These are phyloP conservation scores for Fonsecaea monophora DNA, from an alignment of 2,329 filamentous ascomycete genomes.

Conservation along the genomic window DNA sequence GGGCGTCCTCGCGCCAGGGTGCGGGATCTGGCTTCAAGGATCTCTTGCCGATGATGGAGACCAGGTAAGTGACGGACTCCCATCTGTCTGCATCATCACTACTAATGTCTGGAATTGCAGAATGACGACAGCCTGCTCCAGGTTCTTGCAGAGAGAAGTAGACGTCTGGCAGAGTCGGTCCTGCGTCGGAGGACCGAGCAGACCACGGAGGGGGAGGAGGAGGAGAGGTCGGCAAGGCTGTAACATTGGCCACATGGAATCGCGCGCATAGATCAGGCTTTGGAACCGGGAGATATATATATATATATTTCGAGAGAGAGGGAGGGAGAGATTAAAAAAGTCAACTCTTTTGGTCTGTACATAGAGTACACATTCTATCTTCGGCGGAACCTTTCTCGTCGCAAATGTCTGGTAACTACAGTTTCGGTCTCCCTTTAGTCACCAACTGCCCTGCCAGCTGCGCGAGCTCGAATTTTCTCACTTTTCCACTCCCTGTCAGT, in stretches of 20 bases:
- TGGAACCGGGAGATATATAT: background rate
- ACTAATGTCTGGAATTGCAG: constrained; percentile 14
- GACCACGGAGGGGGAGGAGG: background rate
- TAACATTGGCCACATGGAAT: constrained; percentile 10
- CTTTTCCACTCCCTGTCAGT: constrained; percentile 74
- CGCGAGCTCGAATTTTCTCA: constrained; percentile 71
- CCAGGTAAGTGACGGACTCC: constrained; percentile 18
- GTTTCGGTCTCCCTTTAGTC: constrained; percentile 16
- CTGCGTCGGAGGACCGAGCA: constrained; percentile 5
- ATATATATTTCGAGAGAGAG: background rate
- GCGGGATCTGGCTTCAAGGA: constrained; percentile 33
- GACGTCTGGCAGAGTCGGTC: constrained; percentile 25
- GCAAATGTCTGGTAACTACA: background rate
- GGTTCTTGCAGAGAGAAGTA: constrained; percentile 27
- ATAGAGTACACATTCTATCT: background rate
- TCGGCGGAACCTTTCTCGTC: background rate
- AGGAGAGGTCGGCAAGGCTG: constrained; percentile 23
- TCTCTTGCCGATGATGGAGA: constrained; percentile 26
- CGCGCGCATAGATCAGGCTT: background rate
- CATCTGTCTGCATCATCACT: background rate
- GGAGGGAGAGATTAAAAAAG: background rate
- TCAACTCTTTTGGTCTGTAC: background rate
- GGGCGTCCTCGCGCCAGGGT: constrained; percentile 10
- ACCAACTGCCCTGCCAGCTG: constrained; percentile 56
- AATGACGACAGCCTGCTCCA: constrained; percentile 23